Base-by-base conservation (phyloP, 176 grass and related monocot genomes). In the Musa itinerans region DNA sequence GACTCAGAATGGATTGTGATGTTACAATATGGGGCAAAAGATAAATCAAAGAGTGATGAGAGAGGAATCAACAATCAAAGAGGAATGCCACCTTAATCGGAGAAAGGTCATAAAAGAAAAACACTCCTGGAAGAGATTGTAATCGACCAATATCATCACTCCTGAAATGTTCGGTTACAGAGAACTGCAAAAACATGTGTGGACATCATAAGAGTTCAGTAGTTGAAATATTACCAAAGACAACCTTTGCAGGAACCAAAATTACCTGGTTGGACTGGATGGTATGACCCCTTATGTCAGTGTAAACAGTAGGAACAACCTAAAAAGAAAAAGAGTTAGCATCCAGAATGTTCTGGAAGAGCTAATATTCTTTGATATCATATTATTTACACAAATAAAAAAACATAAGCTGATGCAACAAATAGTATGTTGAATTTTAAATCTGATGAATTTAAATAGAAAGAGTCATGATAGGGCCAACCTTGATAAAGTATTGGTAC, bases 401-500 rank as follows among this genome's bases (percentile, higher is more conserved):
- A 43, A 43, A 43, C 34, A 43, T 43, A 43, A 43, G 4, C 4
- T 43, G 34, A 43, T 43, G 34, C 34, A 43, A 43, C 3, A 43
- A 43, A 43, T 6, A 43, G 34, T 43, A 5, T 6, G 34, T 43
- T 43, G 34, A 73, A 76, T 55, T 48, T 63, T 77, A 59, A 78
- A 19, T 61, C n/a, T 1, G 19, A 17, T 3, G 14, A 61, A 61
- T 17, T 61, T 20, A 7, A n/a, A 61, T 2, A 65, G 20, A 54
- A 73, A 25, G 23, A 73, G 24, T 22, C 11, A 61, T 70, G 11
- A 83, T 49, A 79, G 72, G 50, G 80, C 81, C 69, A 81, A 99
- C 95, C 95, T 99, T 99, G 76, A 99, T 75, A 75, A 94, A 94
- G 73, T 99, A 99, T 65, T 94, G 95, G 65, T 94, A 94, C 95